Conservation (phyloP, 768 basidiomycete species). For the Clathrus columnatus region DNA sequence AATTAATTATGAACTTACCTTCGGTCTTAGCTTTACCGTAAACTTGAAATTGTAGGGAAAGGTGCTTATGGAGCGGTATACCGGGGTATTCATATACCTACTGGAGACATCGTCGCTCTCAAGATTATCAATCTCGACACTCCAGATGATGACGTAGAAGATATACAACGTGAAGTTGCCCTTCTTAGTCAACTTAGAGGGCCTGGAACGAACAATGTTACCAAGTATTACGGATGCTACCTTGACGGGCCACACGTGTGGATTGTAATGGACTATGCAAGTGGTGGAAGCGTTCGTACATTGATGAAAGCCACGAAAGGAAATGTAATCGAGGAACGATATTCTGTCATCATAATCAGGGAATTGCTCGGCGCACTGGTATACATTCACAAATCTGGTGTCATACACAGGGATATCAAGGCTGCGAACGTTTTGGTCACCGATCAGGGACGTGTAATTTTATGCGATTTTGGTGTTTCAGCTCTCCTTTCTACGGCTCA, state of each 20-base stretch:
- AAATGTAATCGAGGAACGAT: conserved; percentile 78
- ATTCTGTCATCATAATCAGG: conserved; percentile 76
- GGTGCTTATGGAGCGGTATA: conserved; percentile 96
- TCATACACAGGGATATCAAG: conserved; percentile 98
- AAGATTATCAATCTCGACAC: conserved; percentile 99
- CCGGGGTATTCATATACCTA: conserved; percentile 76
- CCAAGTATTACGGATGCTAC: conserved; percentile 93
- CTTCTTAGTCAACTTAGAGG: conserved; percentile 77
- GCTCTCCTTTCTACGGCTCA: conserved; percentile 76
- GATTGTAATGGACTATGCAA: conserved; percentile 98
- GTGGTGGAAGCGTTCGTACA: conserved; percentile 88
- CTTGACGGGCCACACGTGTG: conserved; percentile 93
- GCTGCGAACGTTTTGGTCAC: conserved; percentile 94
- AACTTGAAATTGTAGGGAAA: conserved; percentile 89
- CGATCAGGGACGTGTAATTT: conserved; percentile 80
- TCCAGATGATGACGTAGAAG: conserved; percentile 90
- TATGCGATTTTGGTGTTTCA: conserved; percentile 98
- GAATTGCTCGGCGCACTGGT: conserved; percentile 82
- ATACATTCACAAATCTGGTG: conserved; percentile 87
- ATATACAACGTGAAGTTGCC: conserved; percentile 94
- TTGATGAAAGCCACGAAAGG: conserved; percentile 82
- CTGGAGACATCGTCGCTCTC: conserved; percentile 86
- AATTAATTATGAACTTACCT: conserved; percentile 10
- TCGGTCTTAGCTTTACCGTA: conserved; percentile 55
- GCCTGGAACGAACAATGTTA: conserved; percentile 81